Conservation (phyloP, 176 grass and related monocot genomes). For the Oryza rufipogon region DNA sequence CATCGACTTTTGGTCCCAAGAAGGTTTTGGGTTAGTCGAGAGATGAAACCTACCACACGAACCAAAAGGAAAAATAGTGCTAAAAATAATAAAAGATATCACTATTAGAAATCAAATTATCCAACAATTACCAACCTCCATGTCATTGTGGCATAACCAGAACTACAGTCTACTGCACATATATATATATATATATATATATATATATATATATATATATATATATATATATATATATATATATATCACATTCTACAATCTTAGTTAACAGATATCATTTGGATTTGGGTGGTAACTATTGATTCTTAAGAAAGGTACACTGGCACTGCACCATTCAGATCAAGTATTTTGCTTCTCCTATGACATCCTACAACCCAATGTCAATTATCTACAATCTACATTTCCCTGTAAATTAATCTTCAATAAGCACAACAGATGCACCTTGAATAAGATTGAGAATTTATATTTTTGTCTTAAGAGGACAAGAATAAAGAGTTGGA, state of each 20-base stretch:
- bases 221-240: slow-evolving; percentile 17
- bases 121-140: neutral
- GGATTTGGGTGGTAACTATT: neutral
- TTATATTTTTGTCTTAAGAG: neutral
- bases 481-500: neutral
- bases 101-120: neutral
- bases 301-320: neutral
- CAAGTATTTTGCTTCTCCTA: slow-evolving; percentile 7
- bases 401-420: neutral
- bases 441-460: slow-evolving; percentile 16
- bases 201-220: slow-evolving; percentile 11
- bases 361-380: slow-evolving; percentile 10
- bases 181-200: slow-evolving; percentile 14
- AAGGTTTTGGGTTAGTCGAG: neutral
- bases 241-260: neutral
- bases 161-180: slow-evolving; percentile 12
- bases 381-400: slow-evolving; percentile 20
- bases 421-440: slow-evolving; percentile 18
- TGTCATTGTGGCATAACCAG: neutral
- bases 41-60: neutral
- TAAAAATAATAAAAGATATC: slow-evolving; percentile 1
- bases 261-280: slow-evolving; percentile 12
- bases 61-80: neutral
- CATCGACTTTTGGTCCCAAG: neutral
- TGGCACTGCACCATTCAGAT: neutral